A percentile compares a stretch with the other conserved stretches of the same genome.
Evolutionary conservation across 2,329 filamentous ascomycete genomes (phyloP).

Genomic region (Fusarium vanettenii): DNA sequence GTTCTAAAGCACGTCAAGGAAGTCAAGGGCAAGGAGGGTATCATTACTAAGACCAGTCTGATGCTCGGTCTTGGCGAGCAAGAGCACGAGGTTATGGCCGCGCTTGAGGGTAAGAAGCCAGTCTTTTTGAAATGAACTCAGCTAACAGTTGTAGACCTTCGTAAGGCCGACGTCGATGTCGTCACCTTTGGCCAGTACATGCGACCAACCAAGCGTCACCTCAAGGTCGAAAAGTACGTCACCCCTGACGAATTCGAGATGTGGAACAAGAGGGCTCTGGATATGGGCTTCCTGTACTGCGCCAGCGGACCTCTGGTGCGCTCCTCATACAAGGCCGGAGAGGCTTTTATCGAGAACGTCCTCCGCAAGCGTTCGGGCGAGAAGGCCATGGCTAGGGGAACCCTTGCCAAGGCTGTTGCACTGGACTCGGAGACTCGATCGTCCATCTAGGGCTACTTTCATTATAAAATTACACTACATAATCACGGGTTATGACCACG

Average conservation of each 20-base stretch:
- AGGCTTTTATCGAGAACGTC: constrained; percentile 99
- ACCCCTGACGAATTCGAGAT: constrained; percentile 91
- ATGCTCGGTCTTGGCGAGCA: constrained; percentile 97
- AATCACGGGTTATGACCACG: constrained; percentile 40
- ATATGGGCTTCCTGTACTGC: constrained; percentile 97
- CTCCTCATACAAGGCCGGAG: constrained; percentile 97
- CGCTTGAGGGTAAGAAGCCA: constrained; percentile 70
- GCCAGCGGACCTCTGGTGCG: constrained; percentile 92
- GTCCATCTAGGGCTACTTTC: constrained; percentile 32
- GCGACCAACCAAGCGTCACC: constrained; percentile 97
- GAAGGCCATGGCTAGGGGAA: constrained; percentile 49
- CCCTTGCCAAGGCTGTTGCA: constrained; percentile 54
- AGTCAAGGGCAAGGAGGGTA: constrained; percentile 70
- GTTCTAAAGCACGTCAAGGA: constrained; percentile 87
- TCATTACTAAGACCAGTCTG: constrained; percentile 98
- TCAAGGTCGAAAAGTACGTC: constrained; percentile 96
- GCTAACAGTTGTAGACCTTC: constrained; percentile 68
- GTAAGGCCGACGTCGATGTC: constrained; percentile 86
- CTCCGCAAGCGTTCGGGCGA: constrained; percentile 79
- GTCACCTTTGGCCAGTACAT: constrained; percentile 99
- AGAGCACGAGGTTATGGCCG: constrained; percentile 84
- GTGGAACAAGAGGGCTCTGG: constrained; percentile 89
- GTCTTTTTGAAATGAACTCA: background rate
- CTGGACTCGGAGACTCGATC: constrained; percentile 47
- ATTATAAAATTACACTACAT: constrained; percentile 26